Evolutionary conservation across 2,329 filamentous ascomycete species (phyloP), one percentile per base, ranked within the genome.

Genomic region (Didymella pinodella): DNA sequence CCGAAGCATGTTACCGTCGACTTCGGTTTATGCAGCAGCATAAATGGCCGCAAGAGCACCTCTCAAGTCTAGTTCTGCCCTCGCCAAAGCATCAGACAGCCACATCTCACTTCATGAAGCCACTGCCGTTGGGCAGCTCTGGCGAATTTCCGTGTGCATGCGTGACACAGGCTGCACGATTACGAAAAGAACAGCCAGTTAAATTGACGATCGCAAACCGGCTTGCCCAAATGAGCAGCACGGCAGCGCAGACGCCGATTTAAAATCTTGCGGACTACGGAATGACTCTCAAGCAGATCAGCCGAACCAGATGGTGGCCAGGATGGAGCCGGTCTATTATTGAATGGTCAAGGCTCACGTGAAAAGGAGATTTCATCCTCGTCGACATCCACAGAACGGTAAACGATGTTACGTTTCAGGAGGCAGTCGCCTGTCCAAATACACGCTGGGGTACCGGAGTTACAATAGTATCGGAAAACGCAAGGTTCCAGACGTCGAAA

Each of bases 291-390:
- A 43, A 48, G 65, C 53, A 64, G 63, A 65, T 74, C 70, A 73
- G 71, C 71, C 71, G 71, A 75, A 72, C 69, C 68, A 67, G 62
- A 49, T 57, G 48, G 57, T 57, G 58, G 59, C 65, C 63, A 66
- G 66, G 62, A 62, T 64, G 59, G 52, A 64, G 62, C 61, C 65
- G 59, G 64, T 63, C 64, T 59, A 65, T 47, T 66, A 59, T 64
- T 48, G 62, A 46, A 58, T 48, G 54, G 51, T 43, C 49, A 47
- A 45, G 58, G 53, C 63, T 66, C 71, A 72, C 70, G 68, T 72
- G 69, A 71, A 74, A 73, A 70, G 65, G 67, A 64, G 47, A 46
- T 32, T 46, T 53, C 29, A 31, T 57, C 56, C 48, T 45, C 54
- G 34, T 47, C 53, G 58, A 57, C 34, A 50, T 50, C 66, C 62